phyloP scores from a whole-genome alignment of 495 filamentous ascomycete genomes.

The Penicillium atrosanguineum region DNA sequence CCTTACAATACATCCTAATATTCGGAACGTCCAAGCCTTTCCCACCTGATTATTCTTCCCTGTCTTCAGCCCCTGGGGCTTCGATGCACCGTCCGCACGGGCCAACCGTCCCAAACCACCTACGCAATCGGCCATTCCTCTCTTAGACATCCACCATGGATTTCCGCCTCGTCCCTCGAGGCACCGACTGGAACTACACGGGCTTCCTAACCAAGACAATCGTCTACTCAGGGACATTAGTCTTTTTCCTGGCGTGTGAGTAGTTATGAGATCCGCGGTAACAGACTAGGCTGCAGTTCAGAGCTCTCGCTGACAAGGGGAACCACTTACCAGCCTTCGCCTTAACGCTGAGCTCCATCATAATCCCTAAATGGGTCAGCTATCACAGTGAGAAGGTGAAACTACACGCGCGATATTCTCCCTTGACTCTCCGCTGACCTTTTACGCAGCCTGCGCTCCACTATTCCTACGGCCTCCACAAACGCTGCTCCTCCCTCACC shows the following conservation, averaged over 20 bases:
- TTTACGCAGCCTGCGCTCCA: slow-evolving; percentile 42
- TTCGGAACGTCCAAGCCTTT: neutral
- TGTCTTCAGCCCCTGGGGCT: neutral
- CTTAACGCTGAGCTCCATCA: slow-evolving; percentile 71
- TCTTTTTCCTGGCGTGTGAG: slow-evolving; percentile 61
- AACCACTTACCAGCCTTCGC: slow-evolving; percentile 58
- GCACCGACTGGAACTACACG: slow-evolving; percentile 46
- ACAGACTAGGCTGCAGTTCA: neutral
- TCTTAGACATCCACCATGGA: slow-evolving; percentile 29
- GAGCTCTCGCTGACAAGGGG: slow-evolving; percentile 1
- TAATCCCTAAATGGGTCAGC: slow-evolving; percentile 76
- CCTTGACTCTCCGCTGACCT: neutral
- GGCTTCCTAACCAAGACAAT: slow-evolving; percentile 49
- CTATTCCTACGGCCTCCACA: slow-evolving; percentile 76
- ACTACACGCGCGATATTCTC: neutral
- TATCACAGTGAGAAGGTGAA: slow-evolving; percentile 61
- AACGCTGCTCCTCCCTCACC: slow-evolving; percentile 68
- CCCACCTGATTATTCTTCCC: neutral
- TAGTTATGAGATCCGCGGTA: slow-evolving; percentile 11
- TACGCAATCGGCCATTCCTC: slow-evolving; percentile 6
- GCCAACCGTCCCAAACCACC: slow-evolving; percentile 8
- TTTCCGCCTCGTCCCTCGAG: slow-evolving; percentile 42
- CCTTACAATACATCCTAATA: neutral
- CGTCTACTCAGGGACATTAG: slow-evolving; percentile 57
- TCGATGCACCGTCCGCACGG: slow-evolving; percentile 11